A percentile compares a stretch with the other conserved stretches of the same genome.
Evolutionary conservation across 768 basidiomycete genomes (phyloP).

Genomic region (Suillus decipiens): DNA sequence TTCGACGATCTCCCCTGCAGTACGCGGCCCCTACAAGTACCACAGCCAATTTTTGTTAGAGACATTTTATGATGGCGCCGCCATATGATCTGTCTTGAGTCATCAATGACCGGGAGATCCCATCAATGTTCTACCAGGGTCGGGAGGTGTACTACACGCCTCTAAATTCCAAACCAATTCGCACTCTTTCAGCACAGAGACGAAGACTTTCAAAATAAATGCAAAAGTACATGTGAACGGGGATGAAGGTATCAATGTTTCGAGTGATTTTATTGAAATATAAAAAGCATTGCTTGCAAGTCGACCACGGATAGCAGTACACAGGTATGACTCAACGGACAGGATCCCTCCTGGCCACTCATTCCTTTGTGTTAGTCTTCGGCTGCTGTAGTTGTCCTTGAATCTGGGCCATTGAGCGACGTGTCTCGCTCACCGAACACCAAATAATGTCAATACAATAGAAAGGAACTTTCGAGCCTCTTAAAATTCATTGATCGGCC

Average conservation of each 20-base stretch:
- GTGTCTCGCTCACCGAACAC: no score
- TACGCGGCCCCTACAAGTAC: background rate
- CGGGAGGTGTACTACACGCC: no score
- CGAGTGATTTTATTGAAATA: background rate
- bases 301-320: background rate
- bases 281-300: background rate
- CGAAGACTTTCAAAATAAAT: slow-evolving; percentile 42
- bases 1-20: slow-evolving; percentile 23
- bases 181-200: slow-evolving; percentile 47
- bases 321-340: background rate
- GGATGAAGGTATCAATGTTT: no score
- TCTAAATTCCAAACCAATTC: slow-evolving; percentile 44
- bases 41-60: background rate
- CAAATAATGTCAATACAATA: no score
- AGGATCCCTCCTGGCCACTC: no score
- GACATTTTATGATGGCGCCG: background rate
- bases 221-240: slow-evolving; percentile 40
- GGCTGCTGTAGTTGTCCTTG: no score
- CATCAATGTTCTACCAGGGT: no score
- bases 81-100: slow-evolving; percentile 11
- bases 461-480: no score
- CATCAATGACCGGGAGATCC: slow-evolving; percentile 34
- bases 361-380: no score
- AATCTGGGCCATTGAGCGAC: background rate
- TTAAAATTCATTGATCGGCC: no score